Base-by-base conservation (phyloP, 164 flowering plant species). In the Aristolochia fimbriata region DNA sequence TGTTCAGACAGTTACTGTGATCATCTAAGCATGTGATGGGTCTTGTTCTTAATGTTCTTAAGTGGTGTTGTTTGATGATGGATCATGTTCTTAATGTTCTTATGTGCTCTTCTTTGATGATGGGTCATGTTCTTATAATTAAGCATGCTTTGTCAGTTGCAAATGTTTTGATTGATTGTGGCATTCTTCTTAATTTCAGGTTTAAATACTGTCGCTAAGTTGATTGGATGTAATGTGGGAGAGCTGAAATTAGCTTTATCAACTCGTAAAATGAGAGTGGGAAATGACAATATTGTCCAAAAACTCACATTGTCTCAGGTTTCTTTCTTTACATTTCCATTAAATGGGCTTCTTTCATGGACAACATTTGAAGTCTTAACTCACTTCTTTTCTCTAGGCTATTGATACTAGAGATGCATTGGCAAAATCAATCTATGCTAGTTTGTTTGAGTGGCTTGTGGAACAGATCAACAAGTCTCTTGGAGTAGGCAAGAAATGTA, bases 361-460 rank as follows among this genome's bases (percentile, higher is more conserved):
- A 20, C 41, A 10, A 46, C 54, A 60, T 58, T 31, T 9, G 11
- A n/a, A 15, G 15, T 33, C 24, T 37, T 43, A n/a, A 43, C 27
- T 41, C 27, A 43, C 15, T 58, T 58, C 4, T 5, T 17, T 58
- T 15, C 16, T 37, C 12, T 70, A 94, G 99, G 99, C 99, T 14
- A 80, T 76, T 60, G 96, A 87, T 61, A 71, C 97, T 25, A 80
- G 96, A 73, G 99, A 94, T 82, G 97, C 99, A 56, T 71, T 94
- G 80, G 97, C 97, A 65, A 91, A 91, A 72, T 91, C 96, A 64
- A 80, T 94, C 33, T 94, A 94, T 77, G 81, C 99, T 59, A 84
- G 96, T 66, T 69, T 94, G 74, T 94, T 94, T 77, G 99, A 94
- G 20, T 94, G 99, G 99, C 73, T 94, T 68, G 96, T 91, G 4